A percentile compares a stretch with the other conserved stretches of the same genome.
phyloP scores from a whole-genome alignment of 2,329 filamentous ascomycete genomes.

The Hypoxylon sp. region DNA sequence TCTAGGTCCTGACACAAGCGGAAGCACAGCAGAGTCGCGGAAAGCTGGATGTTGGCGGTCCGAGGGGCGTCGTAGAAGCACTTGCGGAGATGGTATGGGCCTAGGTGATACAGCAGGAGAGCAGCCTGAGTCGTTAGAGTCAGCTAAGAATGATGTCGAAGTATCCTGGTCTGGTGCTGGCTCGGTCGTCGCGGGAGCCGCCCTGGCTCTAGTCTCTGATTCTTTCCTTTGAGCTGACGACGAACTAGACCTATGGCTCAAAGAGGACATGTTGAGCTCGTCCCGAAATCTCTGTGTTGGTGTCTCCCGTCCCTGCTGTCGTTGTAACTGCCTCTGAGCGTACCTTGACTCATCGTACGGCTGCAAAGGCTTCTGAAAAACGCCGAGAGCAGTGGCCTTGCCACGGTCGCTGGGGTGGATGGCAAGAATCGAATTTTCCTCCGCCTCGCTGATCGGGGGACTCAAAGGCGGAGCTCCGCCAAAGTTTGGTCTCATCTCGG shows the following conservation, averaged over 20 bases:
- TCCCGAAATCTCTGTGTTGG: slow-evolving; percentile 57
- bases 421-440: slow-evolving; percentile 69
- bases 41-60: slow-evolving; percentile 65
- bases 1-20: slow-evolving; percentile 50
- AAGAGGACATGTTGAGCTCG: slow-evolving; percentile 55
- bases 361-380: slow-evolving; percentile 71
- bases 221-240: slow-evolving; percentile 52
- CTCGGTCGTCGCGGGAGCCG: slow-evolving; percentile 40
- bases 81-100: slow-evolving; percentile 45
- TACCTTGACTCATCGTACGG: slow-evolving; percentile 88
- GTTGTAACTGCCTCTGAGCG: slow-evolving; percentile 79
- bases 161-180: slow-evolving; percentile 47
- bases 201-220: slow-evolving; percentile 43
- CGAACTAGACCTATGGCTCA: slow-evolving; percentile 55
- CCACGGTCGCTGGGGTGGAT: slow-evolving; percentile 76
- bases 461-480: slow-evolving; percentile 64
- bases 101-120: slow-evolving; percentile 38
- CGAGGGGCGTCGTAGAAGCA: slow-evolving; percentile 56
- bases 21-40: slow-evolving; percentile 54
- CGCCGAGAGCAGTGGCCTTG: slow-evolving; percentile 47
- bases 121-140: slow-evolving; percentile 52
- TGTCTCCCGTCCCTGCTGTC: slow-evolving; percentile 77
- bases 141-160: slow-evolving; percentile 54
- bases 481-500: slow-evolving; percentile 51
- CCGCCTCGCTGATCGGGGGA: slow-evolving; percentile 74